Base-by-base conservation (phyloP, 225 moss, liverwort and hornwort species). In the Neckera pumila region DNA sequence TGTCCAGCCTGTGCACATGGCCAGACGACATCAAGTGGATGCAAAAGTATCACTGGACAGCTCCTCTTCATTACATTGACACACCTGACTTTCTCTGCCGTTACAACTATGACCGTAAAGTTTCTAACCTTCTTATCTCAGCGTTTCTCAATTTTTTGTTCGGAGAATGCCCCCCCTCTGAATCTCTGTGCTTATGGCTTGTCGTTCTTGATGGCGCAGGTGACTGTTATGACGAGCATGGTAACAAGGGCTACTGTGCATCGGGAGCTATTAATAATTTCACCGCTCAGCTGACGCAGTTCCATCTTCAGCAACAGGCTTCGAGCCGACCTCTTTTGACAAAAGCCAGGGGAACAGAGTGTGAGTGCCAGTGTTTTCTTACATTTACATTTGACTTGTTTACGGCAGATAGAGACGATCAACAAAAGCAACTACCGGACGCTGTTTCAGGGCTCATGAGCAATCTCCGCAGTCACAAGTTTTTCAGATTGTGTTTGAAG, bases 41-140 rank as follows among this genome's bases (percentile, higher is more conserved):
- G 94, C 89, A 91, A 66, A 95, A 95, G 90, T 97, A 95, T 91
- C 94, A 81, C 36, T 98, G 97, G 97, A 92, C 97, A 7, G 57
- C 91, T 89, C 95, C 96, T 60, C 88, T 97, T 83, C 97, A 97
- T 89, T 95, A 96, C 90, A 95, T 98, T 66, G 97, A 96, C 81
- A 96, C 97, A 17, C 97, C 95, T 19, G 97, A 98, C 86, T 96
- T 96, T 86, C 93, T 94, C 49, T 98, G 98, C 88, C 95, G 93
- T 84, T 98, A 98, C 89, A 43, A 95, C 65, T 98, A 96, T 79
- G 93, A 92, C 26, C 94, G 96, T 97, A 92, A 86, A 34, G 36
- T 73, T 83, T 71, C 69, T 72, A 58, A 49, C 74, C 59, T 69
- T 53, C 23, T 49, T 27, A 30, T 45, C 76, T 47, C 57, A n/a